Base-by-base conservation (phyloP, 2,329 filamentous ascomycete genomes). In the Neophaeococcomyces aloes region DNA sequence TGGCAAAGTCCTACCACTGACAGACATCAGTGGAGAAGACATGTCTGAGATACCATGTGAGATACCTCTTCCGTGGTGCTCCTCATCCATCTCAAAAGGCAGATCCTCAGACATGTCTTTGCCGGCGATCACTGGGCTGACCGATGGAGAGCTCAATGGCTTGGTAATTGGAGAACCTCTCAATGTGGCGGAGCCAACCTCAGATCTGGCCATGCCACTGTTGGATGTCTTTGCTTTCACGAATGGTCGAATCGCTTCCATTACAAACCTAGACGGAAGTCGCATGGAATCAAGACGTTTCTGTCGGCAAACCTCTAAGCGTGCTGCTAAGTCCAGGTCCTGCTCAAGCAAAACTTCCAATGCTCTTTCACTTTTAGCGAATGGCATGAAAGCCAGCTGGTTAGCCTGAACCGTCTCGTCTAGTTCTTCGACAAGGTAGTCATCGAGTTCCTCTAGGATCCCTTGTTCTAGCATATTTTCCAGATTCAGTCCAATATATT, bases 71-170 rank as follows among this genome's bases (percentile, higher is more conserved):
- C 15, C 33, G 17, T n/a, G 13, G 8, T 33, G 14, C 14, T 87
- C 86, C 29, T 93, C 87, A 46, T 94, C 89, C 87, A 95, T 95
- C 52, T 86, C 79, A 58, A 95, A 95, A 61, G 94, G 94, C 43
- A 95, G 71, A 53, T 95, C 88, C 29, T 72, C 72, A 1, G 73
- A 15, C 72, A 72, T 55, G 78, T 86, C 1, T 76, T 79, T 34
- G 91, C 67, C 14, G 66, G 42, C 29, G n/a, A 55, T 51, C 27
- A 47, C 70, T 1, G 86, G 86, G 44, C 78, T 85, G 44, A 38
- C 46, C 8, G 50, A 49, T 36, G 48, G 49, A 31, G 44, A 42
- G n/a, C 36, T 35, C 15, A 46, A 27, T 13, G 4, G 15, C 17
- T 21, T 3, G 19, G 7, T 38, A 7, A 13, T n/a, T n/a, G 25